These are phyloP conservation scores for Agaricus sinodeliciosus DNA, from an alignment of 768 basidiomycete genomes.

Conservation along the genomic window DNA sequence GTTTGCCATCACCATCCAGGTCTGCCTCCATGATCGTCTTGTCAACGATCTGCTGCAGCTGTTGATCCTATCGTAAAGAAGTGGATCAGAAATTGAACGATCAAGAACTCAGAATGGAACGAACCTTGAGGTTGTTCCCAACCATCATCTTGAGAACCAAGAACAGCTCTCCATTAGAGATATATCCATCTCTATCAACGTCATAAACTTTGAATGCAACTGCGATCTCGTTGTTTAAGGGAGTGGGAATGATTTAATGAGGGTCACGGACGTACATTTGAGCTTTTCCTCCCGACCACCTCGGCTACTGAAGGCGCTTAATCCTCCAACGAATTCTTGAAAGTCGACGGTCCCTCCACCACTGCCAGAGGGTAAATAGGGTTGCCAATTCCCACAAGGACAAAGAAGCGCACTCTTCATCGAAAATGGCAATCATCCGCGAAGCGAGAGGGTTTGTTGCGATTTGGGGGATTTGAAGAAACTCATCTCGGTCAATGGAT, in stretches of 20 bases:
- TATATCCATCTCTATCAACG: conserved; percentile 94
- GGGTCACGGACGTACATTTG: conserved; percentile 56
- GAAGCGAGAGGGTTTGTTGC: conserved; percentile 95
- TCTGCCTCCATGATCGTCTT: conserved; percentile 99
- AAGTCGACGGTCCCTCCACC: conserved; percentile 99
- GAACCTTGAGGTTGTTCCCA: conserved; percentile 94
- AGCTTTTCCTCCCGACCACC: conserved; percentile 97
- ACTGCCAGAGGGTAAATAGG: conserved; percentile 33
- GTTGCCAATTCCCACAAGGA: neutral
- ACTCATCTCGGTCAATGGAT: conserved; percentile 97
- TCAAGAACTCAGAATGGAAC: conserved; percentile 9
- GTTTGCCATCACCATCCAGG: conserved; percentile 94
- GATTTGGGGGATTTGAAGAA: conserved; percentile 97
- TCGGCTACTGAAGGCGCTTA: conserved; percentile 96
- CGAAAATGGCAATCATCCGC: conserved; percentile 99
- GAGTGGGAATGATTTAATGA: neutral
- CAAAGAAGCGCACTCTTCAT: conserved; percentile 79
- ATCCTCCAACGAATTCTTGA: conserved; percentile 95
- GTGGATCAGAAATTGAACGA: conserved; percentile 2
- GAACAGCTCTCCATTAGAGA: conserved; percentile 98
- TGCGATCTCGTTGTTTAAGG: conserved; percentile 24
- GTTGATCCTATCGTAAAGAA: conserved; percentile 66
- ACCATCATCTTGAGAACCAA: conserved; percentile 99
- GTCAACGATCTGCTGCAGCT: conserved; percentile 98
- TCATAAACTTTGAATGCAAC: conserved; percentile 99